These are phyloP conservation scores for Candida patagonica DNA, from an alignment of 805 yeast species.

Conservation along the genomic window DNA sequence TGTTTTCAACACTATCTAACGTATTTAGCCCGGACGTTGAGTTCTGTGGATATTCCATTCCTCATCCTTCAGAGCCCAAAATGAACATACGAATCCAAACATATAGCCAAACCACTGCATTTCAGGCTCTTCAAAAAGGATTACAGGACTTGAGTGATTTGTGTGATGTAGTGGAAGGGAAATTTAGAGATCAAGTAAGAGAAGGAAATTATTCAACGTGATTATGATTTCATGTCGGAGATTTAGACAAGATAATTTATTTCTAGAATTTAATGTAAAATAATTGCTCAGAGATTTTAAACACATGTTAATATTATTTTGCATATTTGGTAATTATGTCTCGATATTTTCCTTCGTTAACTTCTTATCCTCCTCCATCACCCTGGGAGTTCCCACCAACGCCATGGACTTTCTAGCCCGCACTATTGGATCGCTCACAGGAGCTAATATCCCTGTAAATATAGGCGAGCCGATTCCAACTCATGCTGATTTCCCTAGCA, in stretches of 20 bases:
- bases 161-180: constrained; percentile 76
- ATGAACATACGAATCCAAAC: constrained; percentile 91
- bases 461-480: constrained; percentile 19
- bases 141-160: constrained; percentile 73
- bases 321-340: too few species aligned
- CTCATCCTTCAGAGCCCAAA: constrained; percentile 92
- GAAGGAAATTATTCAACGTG: constrained; percentile 43
- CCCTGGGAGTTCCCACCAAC: too few species aligned
- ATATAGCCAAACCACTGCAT: constrained; percentile 73
- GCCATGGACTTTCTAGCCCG: constrained; percentile 27
- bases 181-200: constrained; percentile 59
- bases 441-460: constrained; percentile 23
- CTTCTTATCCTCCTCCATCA: too few species aligned
- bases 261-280: too few species aligned
- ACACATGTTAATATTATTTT: too few species aligned
- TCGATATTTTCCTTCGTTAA: too few species aligned
- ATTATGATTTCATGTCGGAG: too few species aligned
- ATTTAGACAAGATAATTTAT: too few species aligned
- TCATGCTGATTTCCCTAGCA: constrained; percentile 25
- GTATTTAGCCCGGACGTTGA: constrained; percentile 71
- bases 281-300: too few species aligned
- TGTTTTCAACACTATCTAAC: constrained; percentile 5
- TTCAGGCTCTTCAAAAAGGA: constrained; percentile 89
- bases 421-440: constrained; percentile 21
- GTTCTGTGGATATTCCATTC: constrained; percentile 96